A percentile compares a stretch with the other conserved stretches of the same genome.
Conservation (phyloP, 768 basidiomycete genomes). For the Albatrellus ellisii region DNA sequence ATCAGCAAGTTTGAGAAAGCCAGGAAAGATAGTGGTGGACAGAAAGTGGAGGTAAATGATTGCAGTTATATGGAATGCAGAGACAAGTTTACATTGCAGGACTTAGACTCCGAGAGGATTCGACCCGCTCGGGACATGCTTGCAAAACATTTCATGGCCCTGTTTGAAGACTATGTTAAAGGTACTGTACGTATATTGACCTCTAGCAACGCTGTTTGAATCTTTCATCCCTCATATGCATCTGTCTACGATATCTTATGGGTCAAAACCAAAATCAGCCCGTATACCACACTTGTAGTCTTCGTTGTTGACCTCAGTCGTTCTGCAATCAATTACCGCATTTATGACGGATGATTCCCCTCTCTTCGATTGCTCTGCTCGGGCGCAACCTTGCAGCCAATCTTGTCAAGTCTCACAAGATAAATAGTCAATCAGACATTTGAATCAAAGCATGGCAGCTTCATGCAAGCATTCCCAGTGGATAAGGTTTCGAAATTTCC, state of each 20-base stretch:
- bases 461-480: constrained; percentile 51
- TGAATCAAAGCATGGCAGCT: constrained; percentile 67
- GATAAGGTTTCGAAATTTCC: constrained; percentile 74
- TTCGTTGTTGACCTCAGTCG: too few species aligned
- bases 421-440: constrained; percentile 59
- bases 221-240: constrained; percentile 30
- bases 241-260: constrained; percentile 79
- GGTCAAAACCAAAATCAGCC: constrained; percentile 40
- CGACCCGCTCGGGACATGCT: constrained; percentile 57
- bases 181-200: constrained; percentile 34
- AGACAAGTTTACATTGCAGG: constrained; percentile 39
- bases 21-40: too few species aligned
- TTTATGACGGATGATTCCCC: too few species aligned
- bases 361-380: constrained; percentile 2
- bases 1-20: constrained; percentile 61
- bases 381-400: constrained; percentile 37
- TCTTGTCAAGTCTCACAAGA: constrained; percentile 50
- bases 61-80: constrained; percentile 33
- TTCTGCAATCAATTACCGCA: too few species aligned
- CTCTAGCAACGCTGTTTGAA: neutral
- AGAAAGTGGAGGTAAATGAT: constrained; percentile 56
- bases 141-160: constrained; percentile 55
- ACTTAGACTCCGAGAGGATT: constrained; percentile 49
- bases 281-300: too few species aligned
- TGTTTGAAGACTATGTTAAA: constrained; percentile 76